Percentiles rank a stretch among this genome's conserved stretches.
Evolutionary conservation across 2,329 filamentous ascomycete species (phyloP).

Genomic region (Fusarium heterosporum): DNA sequence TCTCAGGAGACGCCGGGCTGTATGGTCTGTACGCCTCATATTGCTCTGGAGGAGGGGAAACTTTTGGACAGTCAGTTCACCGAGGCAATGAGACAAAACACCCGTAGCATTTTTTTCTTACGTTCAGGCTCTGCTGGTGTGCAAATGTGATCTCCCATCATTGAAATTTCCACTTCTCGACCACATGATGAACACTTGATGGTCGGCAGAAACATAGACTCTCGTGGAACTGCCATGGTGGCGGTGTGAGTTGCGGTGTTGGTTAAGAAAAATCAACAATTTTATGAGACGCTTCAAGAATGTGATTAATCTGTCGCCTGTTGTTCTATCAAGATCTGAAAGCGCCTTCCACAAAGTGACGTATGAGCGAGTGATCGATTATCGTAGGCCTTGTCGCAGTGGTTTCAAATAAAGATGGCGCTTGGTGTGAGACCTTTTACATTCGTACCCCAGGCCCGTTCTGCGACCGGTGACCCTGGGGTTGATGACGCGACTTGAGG

Average conservation of each 20-base stretch:
- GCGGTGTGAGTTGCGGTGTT: conserved; percentile 18
- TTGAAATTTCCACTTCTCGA: conserved; percentile 81
- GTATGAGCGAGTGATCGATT: not conserved
- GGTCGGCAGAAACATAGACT: conserved; percentile 79
- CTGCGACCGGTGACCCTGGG: conserved; percentile 46
- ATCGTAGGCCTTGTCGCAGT: conserved; percentile 19
- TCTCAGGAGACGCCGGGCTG: conserved; percentile 46
- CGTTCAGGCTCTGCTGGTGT: conserved; percentile 62
- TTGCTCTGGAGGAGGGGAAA: conserved; percentile 54
- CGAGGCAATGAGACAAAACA: conserved; percentile 2
- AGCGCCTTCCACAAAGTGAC: conserved; percentile 11
- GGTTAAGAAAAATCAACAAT: conserved; percentile 2
- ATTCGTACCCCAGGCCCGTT: conserved; percentile 48
- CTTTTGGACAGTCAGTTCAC: conserved; percentile 42
- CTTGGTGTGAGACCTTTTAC: conserved; percentile 32
- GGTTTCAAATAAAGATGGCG: conserved; percentile 27
- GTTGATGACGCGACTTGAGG: conserved; percentile 31
- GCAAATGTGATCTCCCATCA: conserved; percentile 89
- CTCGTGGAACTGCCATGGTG: conserved; percentile 65
- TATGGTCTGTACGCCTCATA: conserved; percentile 48
- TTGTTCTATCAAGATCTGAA: conserved; percentile 8
- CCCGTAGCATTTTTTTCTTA: conserved; percentile 45
- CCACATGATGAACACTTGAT: conserved; percentile 91
- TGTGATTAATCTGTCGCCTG: conserved; percentile 17
- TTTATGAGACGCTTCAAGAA: conserved; percentile 11